Conservation (phyloP, 257 asterid species). For the Solanum ossicruentum region DNA sequence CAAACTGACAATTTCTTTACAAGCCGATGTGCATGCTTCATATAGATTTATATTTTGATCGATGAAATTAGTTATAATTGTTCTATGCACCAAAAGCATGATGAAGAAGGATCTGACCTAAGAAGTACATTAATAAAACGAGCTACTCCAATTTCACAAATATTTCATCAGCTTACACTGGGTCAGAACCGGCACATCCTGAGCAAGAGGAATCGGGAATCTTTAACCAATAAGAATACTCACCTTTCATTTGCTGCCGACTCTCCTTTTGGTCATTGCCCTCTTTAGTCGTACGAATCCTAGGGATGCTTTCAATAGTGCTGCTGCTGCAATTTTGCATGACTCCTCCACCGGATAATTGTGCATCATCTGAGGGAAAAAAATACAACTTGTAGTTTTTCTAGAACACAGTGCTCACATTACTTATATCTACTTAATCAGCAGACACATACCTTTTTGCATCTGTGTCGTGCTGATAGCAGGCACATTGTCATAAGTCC, state of each 20-base stretch:
- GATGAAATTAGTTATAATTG: background rate
- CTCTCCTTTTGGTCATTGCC: constrained; percentile 19
- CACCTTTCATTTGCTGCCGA: constrained; percentile 36
- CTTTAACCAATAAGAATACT: background rate
- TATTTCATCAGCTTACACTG: background rate
- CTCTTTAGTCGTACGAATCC: constrained; percentile 18
- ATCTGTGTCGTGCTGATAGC: constrained; percentile 15
- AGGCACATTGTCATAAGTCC: constrained; percentile 32
- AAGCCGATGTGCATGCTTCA: background rate
- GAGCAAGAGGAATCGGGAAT: background rate
- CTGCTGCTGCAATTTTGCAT: constrained; percentile 45
- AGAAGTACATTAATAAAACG: no score
- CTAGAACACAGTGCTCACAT: background rate
- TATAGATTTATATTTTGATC: background rate
- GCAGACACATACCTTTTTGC: constrained; percentile 33
- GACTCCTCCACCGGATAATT: constrained; percentile 12
- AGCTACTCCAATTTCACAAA: background rate
- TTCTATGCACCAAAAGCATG: background rate
- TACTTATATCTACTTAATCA: background rate
- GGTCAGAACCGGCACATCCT: background rate
- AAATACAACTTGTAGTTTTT: background rate
- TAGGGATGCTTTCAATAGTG: constrained; percentile 50
- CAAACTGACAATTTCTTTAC: background rate
- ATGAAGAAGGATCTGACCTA: background rate
- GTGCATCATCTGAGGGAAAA: constrained; percentile 36